Conservation (phyloP, 148 eudicot genomes). For the Silene latifolia region DNA sequence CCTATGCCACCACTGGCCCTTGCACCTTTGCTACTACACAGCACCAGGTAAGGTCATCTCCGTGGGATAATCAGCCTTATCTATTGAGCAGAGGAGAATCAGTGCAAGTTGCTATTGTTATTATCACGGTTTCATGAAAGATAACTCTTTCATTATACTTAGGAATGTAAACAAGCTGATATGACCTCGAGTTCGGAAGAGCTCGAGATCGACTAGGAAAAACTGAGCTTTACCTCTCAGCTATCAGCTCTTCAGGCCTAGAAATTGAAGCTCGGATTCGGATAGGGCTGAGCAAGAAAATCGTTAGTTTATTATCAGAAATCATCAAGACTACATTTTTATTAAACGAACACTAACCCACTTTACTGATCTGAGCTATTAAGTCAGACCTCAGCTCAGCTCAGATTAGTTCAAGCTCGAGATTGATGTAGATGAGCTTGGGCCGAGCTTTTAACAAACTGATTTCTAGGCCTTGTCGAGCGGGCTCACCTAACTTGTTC, state of each 20-base stretch:
- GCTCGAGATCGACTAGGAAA: neutral
- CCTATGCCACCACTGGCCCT: conserved; percentile 99
- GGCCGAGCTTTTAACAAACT: neutral
- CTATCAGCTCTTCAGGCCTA: no score
- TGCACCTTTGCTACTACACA: conserved; percentile 54
- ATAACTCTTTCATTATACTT: neutral
- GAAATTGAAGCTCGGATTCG: neutral
- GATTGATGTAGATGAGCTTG: neutral
- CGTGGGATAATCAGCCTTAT: neutral
- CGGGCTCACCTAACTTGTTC: neutral
- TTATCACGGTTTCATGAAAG: neutral
- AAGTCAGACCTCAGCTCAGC: neutral
- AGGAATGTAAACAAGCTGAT: neutral
- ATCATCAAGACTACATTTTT: neutral
- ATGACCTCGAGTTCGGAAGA: neutral
- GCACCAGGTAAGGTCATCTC: conserved; percentile 46
- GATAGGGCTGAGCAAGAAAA: no score
- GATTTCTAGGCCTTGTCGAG: neutral
- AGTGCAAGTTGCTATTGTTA: neutral
- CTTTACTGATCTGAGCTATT: neutral
- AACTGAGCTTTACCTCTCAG: neutral
- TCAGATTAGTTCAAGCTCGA: neutral
- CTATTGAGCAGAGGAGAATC: neutral
- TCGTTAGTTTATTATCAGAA: no score
- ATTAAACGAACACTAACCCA: neutral